Evolutionary conservation across 768 basidiomycete species (phyloP), one percentile per base, ranked within the genome.

Genomic region (Trametes elegans): DNA sequence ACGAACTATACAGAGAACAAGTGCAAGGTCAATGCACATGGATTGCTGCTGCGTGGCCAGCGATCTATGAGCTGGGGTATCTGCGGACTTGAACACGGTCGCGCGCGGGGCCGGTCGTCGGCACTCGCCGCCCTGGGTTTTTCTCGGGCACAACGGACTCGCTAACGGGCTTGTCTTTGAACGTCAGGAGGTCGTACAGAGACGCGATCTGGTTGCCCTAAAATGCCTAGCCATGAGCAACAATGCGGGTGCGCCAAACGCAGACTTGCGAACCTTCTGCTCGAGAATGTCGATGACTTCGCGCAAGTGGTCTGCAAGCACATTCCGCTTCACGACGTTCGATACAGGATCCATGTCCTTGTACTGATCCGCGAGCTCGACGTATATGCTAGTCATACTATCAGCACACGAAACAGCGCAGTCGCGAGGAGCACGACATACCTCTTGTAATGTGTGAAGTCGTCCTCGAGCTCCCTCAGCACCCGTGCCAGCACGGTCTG

Each of bases 181-280:
- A 93, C 34, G 75, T 77, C 59, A 97, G 74, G 28, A 93, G 75
- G 62, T 91, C 90, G 70, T 95, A 95, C 23, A 97, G 70, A 0
- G 88, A 83, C n/a, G 93, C 88, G 54, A 98, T 95, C 70, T 96
- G 93, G 72, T 96, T 90, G 21, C 93, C 93, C 91, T 93, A 47
- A 32, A 45, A 19, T 8, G n/a, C 35, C 24, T 21, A 40, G 24
- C n/a, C 19, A 23, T 21, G 5, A 27, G 26, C 44, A 46, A 53
- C 39, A 31, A 29, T n/a, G n/a, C n/a, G n/a, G n/a, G n/a, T n/a
- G n/a, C n/a, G n/a, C n/a, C n/a, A 10, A 23, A 19, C 31, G 21
- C 27, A 29, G 42, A 21, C 1, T 26, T 46, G 69, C 64, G 55
- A 57, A 90, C 94, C 87, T 95, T 98, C 63, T 86, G 83, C 65